Conservation (phyloP, 495 filamentous ascomycete genomes). For the Baudoinia panamericana region DNA sequence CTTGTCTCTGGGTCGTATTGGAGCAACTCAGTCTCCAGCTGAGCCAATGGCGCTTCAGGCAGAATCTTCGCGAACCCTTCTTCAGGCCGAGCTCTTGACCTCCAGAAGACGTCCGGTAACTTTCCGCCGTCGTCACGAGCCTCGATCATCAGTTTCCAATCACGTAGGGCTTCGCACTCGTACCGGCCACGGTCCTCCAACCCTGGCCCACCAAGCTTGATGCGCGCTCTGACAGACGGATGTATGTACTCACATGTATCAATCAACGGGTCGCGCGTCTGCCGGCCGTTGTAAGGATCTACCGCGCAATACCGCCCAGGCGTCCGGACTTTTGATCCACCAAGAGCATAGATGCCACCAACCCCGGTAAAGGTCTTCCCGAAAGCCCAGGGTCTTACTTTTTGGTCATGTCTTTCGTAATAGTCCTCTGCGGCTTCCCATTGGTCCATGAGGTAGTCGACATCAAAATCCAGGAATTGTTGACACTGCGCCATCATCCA, state of each 20-base stretch:
- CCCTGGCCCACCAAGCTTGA: constrained; percentile 42
- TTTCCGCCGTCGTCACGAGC: constrained; percentile 13
- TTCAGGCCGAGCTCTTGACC: constrained; percentile 15
- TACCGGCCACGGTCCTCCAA: constrained; percentile 43
- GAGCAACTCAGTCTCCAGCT: constrained; percentile 26
- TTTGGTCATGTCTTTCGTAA: constrained; percentile 36
- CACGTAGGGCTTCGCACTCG: constrained; percentile 38
- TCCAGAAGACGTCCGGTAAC: constrained; percentile 27
- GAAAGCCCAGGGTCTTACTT: constrained; percentile 45
- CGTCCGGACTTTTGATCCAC: constrained; percentile 39
- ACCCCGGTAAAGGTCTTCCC: constrained; percentile 40
- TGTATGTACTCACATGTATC: constrained; percentile 56
- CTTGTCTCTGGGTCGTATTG: constrained; percentile 25
- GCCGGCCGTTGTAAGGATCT: constrained; percentile 36
- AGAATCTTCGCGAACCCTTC: constrained; percentile 21
- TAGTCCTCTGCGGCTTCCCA: constrained; percentile 35
- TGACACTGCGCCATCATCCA: constrained; percentile 64
- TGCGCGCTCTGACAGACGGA: constrained; percentile 44
- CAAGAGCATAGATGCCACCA: constrained; percentile 38
- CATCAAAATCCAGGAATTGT: constrained; percentile 46
- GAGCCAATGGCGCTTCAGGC: constrained; percentile 29
- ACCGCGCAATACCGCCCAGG: constrained; percentile 46
- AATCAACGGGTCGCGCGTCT: constrained; percentile 35
- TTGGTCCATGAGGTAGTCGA: constrained; percentile 39
- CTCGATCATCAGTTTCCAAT: constrained; percentile 33